phyloP scores from a whole-genome alignment of 2,329 filamentous ascomycete genomes.

The Colletotrichum costaricense region DNA sequence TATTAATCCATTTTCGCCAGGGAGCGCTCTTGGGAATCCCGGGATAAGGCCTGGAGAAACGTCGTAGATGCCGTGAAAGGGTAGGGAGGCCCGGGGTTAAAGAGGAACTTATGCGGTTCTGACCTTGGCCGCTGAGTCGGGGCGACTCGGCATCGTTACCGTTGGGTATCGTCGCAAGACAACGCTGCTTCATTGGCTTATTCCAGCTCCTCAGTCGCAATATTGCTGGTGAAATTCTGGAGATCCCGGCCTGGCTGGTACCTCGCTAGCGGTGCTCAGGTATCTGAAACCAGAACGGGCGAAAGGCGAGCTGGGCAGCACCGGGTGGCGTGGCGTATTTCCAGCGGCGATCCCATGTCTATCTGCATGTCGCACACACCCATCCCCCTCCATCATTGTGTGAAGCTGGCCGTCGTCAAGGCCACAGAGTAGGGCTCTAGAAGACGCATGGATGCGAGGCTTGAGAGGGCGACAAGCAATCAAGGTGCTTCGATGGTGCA shows the following conservation, averaged over 20 bases:
- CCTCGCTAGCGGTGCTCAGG: slow-evolving; percentile 22
- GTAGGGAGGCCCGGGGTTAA: slow-evolving; percentile 20
- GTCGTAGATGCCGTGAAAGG: slow-evolving; percentile 6
- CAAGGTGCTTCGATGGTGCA: slow-evolving; percentile 1
- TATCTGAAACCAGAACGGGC: slow-evolving; percentile 31
- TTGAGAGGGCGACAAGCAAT: background rate
- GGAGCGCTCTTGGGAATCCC: background rate
- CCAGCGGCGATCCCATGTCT: slow-evolving; percentile 30
- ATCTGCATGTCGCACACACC: slow-evolving; percentile 30
- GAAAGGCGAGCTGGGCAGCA: slow-evolving; percentile 21
- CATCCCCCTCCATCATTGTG: background rate
- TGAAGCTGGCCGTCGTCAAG: slow-evolving; percentile 5
- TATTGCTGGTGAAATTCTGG: background rate
- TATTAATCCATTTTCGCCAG: slow-evolving; percentile 23
- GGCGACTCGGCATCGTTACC: background rate
- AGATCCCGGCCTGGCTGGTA: background rate
- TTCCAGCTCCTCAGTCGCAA: background rate
- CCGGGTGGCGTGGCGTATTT: slow-evolving; percentile 27
- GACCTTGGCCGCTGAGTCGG: slow-evolving; percentile 18
- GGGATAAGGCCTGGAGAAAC: slow-evolving; percentile 19
- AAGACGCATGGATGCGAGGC: slow-evolving; percentile 17
- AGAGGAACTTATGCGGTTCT: background rate
- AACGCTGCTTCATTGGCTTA: background rate
- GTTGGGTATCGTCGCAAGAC: background rate
- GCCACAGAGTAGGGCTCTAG: slow-evolving; percentile 12